phyloP scores from a whole-genome alignment of 805 yeast genomes.

The Wickerhamiella brachini region DNA sequence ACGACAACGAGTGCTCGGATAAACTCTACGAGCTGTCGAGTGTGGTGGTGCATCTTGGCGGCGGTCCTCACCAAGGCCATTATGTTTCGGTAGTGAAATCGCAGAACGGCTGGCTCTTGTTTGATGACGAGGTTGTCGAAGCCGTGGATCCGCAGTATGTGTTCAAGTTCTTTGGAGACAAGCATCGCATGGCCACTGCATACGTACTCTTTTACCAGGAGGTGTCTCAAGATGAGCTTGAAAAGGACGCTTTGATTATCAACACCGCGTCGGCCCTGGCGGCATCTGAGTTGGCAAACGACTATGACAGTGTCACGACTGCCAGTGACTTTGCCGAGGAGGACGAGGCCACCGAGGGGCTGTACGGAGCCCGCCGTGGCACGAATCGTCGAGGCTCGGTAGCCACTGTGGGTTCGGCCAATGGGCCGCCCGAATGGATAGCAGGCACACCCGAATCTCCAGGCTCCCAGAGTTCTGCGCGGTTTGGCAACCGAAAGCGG shows the following conservation, averaged over 20 bases:
- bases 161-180: conserved; percentile 74
- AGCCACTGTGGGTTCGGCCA: background rate
- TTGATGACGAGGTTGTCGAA: conserved; percentile 93
- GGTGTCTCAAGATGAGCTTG: conserved; percentile 20
- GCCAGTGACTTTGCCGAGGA: background rate
- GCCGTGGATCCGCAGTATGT: conserved; percentile 73
- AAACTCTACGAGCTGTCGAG: conserved; percentile 69
- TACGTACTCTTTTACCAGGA: conserved; percentile 75
- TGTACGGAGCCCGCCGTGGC: background rate
- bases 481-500: background rate
- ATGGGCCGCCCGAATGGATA: conserved; percentile 1
- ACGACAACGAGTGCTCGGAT: conserved; percentile 36
- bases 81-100: conserved; percentile 79
- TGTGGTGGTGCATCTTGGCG: conserved; percentile 88
- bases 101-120: conserved; percentile 74
- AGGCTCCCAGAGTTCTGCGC: background rate
- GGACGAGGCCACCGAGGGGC: conserved; percentile 1
- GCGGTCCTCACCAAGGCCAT: conserved; percentile 97
- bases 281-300: background rate
- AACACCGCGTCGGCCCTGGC: background rate
- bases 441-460: background rate
- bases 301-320: background rate
- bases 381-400: background rate
- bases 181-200: conserved; percentile 80
- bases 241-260: background rate